A percentile compares a stretch with the other conserved stretches of the same genome.
Conservation (phyloP, 805 yeast genomes). For the Deakozyma indianensis region DNA sequence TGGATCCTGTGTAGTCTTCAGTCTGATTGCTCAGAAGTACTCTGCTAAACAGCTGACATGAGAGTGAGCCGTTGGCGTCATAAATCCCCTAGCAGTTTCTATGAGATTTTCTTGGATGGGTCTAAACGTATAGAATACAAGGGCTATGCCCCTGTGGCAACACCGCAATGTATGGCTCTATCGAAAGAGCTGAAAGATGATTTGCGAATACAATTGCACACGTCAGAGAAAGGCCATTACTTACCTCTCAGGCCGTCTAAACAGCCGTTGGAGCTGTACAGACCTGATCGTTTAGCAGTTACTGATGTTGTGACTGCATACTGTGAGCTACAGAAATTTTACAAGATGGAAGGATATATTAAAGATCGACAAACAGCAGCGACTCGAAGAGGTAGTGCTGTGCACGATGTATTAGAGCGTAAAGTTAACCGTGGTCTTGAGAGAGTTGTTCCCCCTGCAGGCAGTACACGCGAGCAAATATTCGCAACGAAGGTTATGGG, state of each 20-base stretch:
- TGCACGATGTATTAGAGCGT: conserved; percentile 11
- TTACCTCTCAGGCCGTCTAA: not conserved
- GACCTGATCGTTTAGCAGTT: conserved; percentile 8
- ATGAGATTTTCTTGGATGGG: conserved; percentile 1
- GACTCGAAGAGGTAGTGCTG: conserved; percentile 10
- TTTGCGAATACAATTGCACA: too few species aligned
- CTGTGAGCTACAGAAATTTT: conserved; percentile 15
- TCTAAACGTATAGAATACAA: not conserved
- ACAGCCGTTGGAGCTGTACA: conserved; percentile 6
- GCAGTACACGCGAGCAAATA: conserved; percentile 1
- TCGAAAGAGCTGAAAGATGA: too few species aligned
- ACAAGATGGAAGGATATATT: conserved; percentile 4
- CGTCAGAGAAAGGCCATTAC: too few species aligned
- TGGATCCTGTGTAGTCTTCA: conserved; percentile 67
- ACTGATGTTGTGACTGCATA: conserved; percentile 12
- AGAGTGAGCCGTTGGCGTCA: not conserved
- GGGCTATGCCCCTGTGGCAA: too few species aligned
- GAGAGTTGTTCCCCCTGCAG: conserved; percentile 1
- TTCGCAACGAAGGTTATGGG: conserved; percentile 10
- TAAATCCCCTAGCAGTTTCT: not conserved
- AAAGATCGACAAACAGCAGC: conserved; percentile 5
- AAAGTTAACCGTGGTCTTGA: conserved; percentile 2
- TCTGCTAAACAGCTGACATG: conserved; percentile 5
- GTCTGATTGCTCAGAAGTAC: conserved; percentile 56
- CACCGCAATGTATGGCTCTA: too few species aligned